Conservation (phyloP, 495 filamentous ascomycete genomes). For the Penicillium ucsense region DNA sequence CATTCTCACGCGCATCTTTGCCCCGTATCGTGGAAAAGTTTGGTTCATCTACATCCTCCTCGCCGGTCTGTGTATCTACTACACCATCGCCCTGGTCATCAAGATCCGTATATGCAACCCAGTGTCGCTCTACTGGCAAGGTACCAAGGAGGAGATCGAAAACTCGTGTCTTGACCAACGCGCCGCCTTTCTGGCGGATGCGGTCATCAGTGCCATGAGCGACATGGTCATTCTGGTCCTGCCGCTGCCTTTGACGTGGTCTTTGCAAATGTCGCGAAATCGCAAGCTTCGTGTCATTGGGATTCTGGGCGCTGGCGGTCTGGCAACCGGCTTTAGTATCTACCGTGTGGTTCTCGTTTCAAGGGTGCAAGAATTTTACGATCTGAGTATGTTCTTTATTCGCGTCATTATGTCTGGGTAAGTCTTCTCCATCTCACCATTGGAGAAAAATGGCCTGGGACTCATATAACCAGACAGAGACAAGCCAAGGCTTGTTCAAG, state of each 20-base stretch:
- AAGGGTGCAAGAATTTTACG: constrained; percentile 16
- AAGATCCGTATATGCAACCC: constrained; percentile 19
- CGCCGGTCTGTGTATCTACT: constrained; percentile 33
- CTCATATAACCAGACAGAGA: too few species aligned
- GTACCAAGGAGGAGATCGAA: neutral
- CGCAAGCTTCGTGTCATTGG: constrained; percentile 38
- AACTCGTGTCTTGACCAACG: constrained; percentile 32
- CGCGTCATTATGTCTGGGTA: constrained; percentile 39
- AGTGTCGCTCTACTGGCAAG: constrained; percentile 15
- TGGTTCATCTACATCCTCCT: constrained; percentile 37
- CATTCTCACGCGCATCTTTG: constrained; percentile 39
- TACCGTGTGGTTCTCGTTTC: constrained; percentile 36
- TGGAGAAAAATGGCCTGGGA: neutral
- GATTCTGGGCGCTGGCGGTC: constrained; percentile 36
- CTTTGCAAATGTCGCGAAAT: constrained; percentile 36
- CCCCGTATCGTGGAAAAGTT: constrained; percentile 28
- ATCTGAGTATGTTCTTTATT: constrained; percentile 34
- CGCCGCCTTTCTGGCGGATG: constrained; percentile 36
- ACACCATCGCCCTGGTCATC: constrained; percentile 14
- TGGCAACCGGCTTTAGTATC: constrained; percentile 37
- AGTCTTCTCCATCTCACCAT: constrained; percentile 4
- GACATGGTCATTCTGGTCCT: constrained; percentile 38
- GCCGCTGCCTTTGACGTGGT: constrained; percentile 38
- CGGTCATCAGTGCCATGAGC: constrained; percentile 36
- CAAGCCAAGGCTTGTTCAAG: too few species aligned